Evolutionary conservation across 2,329 filamentous ascomycete species (phyloP), one percentile per base, ranked within the genome.

Genomic region (Neofusicoccum umdonicola): DNA sequence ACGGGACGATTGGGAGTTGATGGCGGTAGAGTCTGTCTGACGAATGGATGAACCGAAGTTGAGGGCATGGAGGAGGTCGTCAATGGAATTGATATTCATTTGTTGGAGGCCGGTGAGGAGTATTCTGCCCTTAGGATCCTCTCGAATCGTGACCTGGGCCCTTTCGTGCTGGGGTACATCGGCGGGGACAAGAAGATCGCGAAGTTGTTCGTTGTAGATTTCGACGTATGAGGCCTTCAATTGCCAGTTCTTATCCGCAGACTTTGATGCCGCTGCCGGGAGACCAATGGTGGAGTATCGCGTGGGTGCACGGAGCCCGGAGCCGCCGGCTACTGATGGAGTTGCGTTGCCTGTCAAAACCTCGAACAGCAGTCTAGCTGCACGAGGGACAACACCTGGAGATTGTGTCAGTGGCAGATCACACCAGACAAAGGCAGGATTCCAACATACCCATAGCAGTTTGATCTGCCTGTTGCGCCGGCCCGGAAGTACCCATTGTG

Each of bases 141-240:
- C 94, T 67, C 95, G 90, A 68, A 99, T 98, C 2, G 88, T 90
- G n/a, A 99, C 93, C 35, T 85, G 84, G 60, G 85, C 85, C 66
- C 95, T 88, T 73, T 98, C 94, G 67, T 84, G 80, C 5, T 80
- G 71, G 0, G 90, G 87, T 0, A 89, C 85, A 51, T 87, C 79
- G 51, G 97, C 94, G 0, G 92, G 87, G 4, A 97, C 80, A 41
- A 99, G 84, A 15, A 99, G 84, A 82, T 99, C 95, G 71, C 95
- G 89, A 35, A 98, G 83, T 73, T 96, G 91, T 78, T 99, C 95
- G 74, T 99, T 98, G 81, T 99, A 99, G 69, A 99, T 99, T 82
- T 87, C 86, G 62, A 97, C 91, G 74, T 97, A 97, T 1, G 93
- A 97, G 11, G 94, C 95, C 76, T 91, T 96, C 72, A 99, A 82